Evolutionary conservation across 106 monocot genomes (phyloP).

Genomic region (Phalaenopsis aphrodite): DNA sequence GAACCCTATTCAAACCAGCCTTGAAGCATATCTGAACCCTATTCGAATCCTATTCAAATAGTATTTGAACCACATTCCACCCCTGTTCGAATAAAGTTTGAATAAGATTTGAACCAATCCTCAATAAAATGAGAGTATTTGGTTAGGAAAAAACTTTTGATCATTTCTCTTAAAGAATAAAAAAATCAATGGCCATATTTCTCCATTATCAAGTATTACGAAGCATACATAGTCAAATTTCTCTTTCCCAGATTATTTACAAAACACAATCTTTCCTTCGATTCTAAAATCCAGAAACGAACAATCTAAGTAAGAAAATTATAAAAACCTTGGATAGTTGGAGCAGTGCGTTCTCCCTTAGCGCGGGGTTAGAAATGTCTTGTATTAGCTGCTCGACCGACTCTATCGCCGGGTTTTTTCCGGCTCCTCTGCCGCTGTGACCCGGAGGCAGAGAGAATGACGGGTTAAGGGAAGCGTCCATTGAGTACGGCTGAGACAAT

Average conservation of each 20-base stretch:
- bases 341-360: conserved; percentile 48
- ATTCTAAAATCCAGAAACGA: not conserved
- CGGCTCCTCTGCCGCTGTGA: not conserved
- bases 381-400: conserved; percentile 45
- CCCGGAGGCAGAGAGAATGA: not conserved
- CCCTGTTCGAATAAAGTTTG: too few relatives aligned
- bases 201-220: too few relatives aligned
- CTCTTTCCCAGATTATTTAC: not conserved
- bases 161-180: too few relatives aligned
- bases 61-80: too few relatives aligned
- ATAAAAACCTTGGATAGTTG: conserved; percentile 41
- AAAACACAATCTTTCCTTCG: not conserved
- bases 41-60: too few relatives aligned
- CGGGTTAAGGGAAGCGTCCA: not conserved
- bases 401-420: conserved; percentile 30
- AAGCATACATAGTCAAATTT: too few relatives aligned
- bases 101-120: too few relatives aligned
- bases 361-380: conserved; percentile 32
- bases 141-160: too few relatives aligned
- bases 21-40: too few relatives aligned
- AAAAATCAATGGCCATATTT: too few relatives aligned
- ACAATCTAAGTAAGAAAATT: not conserved
- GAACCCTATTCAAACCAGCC: too few relatives aligned
- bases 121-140: too few relatives aligned
- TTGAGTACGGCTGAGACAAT: not conserved